Percentiles rank a stretch among this genome's conserved stretches.
Conservation (phyloP, 106 monocot genomes). For the Phalaenopsis aphrodite region DNA sequence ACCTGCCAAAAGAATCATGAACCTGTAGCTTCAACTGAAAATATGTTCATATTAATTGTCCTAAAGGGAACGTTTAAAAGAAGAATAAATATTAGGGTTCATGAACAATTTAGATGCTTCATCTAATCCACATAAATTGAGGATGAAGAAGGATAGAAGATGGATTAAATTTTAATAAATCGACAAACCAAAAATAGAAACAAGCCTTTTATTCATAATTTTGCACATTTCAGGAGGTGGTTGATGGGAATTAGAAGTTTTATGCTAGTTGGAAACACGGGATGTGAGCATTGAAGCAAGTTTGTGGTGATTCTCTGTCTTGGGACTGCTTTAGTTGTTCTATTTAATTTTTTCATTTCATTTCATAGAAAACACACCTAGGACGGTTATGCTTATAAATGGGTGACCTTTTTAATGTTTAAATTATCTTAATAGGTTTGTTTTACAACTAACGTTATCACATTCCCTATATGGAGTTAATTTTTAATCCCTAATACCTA, state of each 20-base stretch:
- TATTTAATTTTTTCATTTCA: not conserved
- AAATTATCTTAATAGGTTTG: not conserved
- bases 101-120: not conserved
- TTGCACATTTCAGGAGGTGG: not conserved
- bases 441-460: too few relatives aligned
- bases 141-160: not conserved
- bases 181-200: not conserved
- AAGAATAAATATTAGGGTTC: not conserved
- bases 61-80: not conserved
- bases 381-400: not conserved
- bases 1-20: constrained; percentile 36
- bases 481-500: too few relatives aligned
- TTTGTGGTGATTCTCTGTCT: not conserved
- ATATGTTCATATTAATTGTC: not conserved
- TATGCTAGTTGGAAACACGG: not conserved
- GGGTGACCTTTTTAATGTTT: not conserved
- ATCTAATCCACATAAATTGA: not conserved
- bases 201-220: not conserved
- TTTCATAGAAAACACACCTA: not conserved
- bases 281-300: not conserved
- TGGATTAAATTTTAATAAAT: not conserved
- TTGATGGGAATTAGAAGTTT: too few relatives aligned
- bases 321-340: not conserved
- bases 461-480: too few relatives aligned
- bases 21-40: not conserved